Conservation (phyloP, 768 basidiomycete genomes). For the Suillus fuscotomentosus region DNA sequence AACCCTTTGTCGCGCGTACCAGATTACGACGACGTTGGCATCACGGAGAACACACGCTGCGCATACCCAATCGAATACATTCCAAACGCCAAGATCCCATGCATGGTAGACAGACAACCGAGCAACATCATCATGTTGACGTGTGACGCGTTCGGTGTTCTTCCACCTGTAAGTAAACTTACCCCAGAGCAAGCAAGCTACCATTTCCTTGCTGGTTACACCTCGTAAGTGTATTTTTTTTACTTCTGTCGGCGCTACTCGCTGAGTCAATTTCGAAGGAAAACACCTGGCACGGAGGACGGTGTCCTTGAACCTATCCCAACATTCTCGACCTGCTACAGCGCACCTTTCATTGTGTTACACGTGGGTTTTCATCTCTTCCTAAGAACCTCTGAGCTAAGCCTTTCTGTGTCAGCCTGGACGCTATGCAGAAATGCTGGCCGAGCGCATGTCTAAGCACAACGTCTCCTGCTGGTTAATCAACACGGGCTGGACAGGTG, state of each 20-base stretch:
- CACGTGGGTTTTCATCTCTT: conserved; percentile 51
- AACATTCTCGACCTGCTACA: conserved; percentile 99
- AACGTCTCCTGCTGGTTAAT: conserved; percentile 96
- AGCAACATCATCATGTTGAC: conserved; percentile 96
- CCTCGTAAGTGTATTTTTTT: conserved; percentile 54
- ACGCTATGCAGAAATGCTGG: conserved; percentile 96
- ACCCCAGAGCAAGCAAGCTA: conserved; percentile 95
- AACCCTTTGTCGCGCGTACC: conserved; percentile 77
- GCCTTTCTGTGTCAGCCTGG: conserved; percentile 54
- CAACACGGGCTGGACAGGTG: conserved; percentile 98
- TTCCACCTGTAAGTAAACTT: conserved; percentile 92
- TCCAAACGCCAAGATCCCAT: conserved; percentile 93
- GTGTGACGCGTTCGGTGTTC: conserved; percentile 97
- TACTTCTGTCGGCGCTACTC: conserved; percentile 8
- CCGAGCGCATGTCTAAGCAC: conserved; percentile 87
- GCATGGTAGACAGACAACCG: conserved; percentile 82
- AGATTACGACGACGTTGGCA: conserved; percentile 94
- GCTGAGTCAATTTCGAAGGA: conserved; percentile 42
- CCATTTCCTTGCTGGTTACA: conserved; percentile 97
- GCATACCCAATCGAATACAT: conserved; percentile 99
- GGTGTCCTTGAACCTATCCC: conserved; percentile 98
- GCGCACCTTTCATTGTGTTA: conserved; percentile 98
- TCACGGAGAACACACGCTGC: conserved; percentile 99
- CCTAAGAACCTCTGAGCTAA: conserved; percentile 6
- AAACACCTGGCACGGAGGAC: conserved; percentile 99